Conservation (phyloP, 257 asterid species). For the Lavandula angustifolia region DNA sequence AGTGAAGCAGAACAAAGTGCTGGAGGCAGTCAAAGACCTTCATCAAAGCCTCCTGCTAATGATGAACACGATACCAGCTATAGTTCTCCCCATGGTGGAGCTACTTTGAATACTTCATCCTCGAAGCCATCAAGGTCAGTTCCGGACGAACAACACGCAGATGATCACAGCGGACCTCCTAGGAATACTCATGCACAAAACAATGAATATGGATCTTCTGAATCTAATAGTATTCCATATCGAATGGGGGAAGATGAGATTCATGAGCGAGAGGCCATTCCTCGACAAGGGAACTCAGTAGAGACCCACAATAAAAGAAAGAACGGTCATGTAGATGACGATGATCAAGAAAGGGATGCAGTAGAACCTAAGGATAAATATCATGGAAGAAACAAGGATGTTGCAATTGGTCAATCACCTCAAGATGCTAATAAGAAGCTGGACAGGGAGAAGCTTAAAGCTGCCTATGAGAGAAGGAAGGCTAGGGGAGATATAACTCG, state of each 20-base stretch:
- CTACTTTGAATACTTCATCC: slow-evolving; percentile 44
- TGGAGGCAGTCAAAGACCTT: slow-evolving; percentile 62
- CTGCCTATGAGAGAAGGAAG: slow-evolving; percentile 71
- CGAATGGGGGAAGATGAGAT: slow-evolving; percentile 41
- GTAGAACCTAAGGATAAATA: slow-evolving; percentile 54
- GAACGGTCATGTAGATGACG: slow-evolving; percentile 38
- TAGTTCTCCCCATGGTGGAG: slow-evolving; percentile 47
- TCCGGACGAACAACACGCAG: slow-evolving; percentile 33
- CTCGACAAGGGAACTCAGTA: slow-evolving; percentile 38
- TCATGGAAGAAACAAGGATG: slow-evolving; percentile 50
- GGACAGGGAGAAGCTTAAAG: slow-evolving; percentile 79
- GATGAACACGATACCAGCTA: slow-evolving; percentile 46
- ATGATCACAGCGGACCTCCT: slow-evolving; percentile 38
- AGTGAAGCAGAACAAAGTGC: slow-evolving; percentile 85
- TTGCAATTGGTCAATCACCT: slow-evolving; percentile 53
- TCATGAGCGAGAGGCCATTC: slow-evolving; percentile 42
- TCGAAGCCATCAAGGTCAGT: slow-evolving; percentile 48
- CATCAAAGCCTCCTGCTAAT: slow-evolving; percentile 45
- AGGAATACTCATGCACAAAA: slow-evolving; percentile 34
- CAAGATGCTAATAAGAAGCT: slow-evolving; percentile 56
- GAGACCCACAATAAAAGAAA: slow-evolving; percentile 38
- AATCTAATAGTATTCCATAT: slow-evolving; percentile 25
- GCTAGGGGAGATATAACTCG: slow-evolving; percentile 65
- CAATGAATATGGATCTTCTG: slow-evolving; percentile 39
- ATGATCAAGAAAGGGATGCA: slow-evolving; percentile 37